Evolutionary conservation across 1,284 basidiomycete species (phyloP).

Genomic region (Irpex lacteus): DNA sequence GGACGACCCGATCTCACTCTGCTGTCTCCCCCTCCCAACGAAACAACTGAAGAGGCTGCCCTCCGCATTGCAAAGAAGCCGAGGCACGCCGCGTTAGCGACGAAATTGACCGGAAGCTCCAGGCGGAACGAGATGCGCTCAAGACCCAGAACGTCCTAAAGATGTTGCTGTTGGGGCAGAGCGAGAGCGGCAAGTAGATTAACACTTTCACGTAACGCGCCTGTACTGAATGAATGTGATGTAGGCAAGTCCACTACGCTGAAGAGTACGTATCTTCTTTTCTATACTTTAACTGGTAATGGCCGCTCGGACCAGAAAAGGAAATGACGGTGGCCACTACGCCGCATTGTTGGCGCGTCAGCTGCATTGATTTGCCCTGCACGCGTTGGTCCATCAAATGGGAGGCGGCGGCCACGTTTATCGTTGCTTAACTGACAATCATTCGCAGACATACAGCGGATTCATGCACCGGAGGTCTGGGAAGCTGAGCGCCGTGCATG

Average conservation of each 20-base stretch:
- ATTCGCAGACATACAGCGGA: conserved; percentile 45
- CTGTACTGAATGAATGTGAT: neutral
- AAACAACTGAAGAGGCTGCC: conserved; percentile 24
- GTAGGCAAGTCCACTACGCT: conserved; percentile 31
- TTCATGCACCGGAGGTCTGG: conserved; percentile 51
- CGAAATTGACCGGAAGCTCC: conserved; percentile 54
- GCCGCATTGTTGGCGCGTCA: neutral
- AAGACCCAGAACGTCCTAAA: conserved; percentile 50
- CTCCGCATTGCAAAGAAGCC: conserved; percentile 41
- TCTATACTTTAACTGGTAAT: neutral
- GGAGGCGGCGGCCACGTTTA: neutral
- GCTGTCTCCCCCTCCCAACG: conserved; percentile 26
- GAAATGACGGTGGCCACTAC: neutral
- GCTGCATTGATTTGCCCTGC: neutral
- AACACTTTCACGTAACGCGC: neutral
- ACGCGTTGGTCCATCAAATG: too few species aligned
- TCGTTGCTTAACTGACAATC: neutral
- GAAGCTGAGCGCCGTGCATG: conserved; percentile 54
- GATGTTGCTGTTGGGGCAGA: conserved; percentile 59
- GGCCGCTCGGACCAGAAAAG: neutral
- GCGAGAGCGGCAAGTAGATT: conserved; percentile 52
- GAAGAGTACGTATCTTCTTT: conserved; percentile 22
- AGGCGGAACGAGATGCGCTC: conserved; percentile 39
- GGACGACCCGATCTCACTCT: conserved; percentile 27
- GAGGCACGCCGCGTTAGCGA: conserved; percentile 53